Evolutionary conservation across 768 basidiomycete species (phyloP).

Genomic region (Hypsizygus marmoreus): DNA sequence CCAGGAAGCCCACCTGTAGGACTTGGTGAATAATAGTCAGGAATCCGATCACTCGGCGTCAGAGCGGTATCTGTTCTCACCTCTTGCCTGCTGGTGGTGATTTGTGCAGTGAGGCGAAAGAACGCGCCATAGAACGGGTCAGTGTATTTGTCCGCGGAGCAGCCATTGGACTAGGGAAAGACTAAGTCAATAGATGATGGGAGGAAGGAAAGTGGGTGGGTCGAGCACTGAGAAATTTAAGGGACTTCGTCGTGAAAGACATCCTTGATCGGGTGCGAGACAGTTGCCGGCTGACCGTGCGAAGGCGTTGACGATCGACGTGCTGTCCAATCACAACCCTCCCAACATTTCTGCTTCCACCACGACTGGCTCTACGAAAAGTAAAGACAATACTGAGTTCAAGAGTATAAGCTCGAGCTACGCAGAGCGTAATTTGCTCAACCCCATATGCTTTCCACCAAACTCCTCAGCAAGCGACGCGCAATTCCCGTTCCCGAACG

Average conservation of each 20-base stretch:
- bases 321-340: neutral
- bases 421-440: too few relatives aligned
- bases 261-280: conserved; percentile 4
- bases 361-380: too few relatives aligned
- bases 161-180: conserved; percentile 15
- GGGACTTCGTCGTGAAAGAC: conserved; percentile 1
- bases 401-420: too few relatives aligned
- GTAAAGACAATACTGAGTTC: too few relatives aligned
- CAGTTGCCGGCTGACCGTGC: neutral
- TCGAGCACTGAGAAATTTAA: conserved; percentile 1
- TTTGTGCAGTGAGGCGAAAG: conserved; percentile 47
- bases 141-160: conserved; percentile 13
- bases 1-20: conserved; percentile 55
- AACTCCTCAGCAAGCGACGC: too few relatives aligned
- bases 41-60: conserved; percentile 17
- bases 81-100: conserved; percentile 43
- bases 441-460: too few relatives aligned
- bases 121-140: conserved; percentile 34
- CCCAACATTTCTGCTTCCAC: too few relatives aligned
- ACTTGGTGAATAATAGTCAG: conserved; percentile 30
- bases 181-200: conserved; percentile 20
- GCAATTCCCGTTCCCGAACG: too few relatives aligned
- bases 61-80: conserved; percentile 27
- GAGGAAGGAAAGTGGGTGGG: conserved; percentile 13
- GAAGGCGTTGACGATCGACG: neutral